These are phyloP conservation scores for Helichrysum umbraculigerum DNA, from an alignment of 129 eudicot genomes.

Conservation along the genomic window DNA sequence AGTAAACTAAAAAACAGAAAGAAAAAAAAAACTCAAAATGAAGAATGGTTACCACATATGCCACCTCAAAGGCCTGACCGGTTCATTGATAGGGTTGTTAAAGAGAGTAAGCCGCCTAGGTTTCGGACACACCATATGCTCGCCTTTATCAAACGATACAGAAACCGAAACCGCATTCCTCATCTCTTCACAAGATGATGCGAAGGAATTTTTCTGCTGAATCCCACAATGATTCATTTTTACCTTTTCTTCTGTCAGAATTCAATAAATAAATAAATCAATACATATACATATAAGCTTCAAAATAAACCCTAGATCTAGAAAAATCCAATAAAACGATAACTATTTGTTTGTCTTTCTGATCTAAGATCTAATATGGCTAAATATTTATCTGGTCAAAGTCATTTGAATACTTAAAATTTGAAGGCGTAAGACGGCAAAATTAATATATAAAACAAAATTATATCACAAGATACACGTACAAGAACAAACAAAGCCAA, in stretches of 20 bases:
- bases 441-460: background rate
- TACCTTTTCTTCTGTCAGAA: no score
- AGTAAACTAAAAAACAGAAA: no score
- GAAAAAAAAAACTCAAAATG: background rate
- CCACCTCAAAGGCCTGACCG: conserved; percentile 58
- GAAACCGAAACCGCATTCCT: conserved; percentile 45
- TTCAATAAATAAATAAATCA: no score
- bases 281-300: no score
- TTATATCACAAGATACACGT: background rate
- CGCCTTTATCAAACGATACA: conserved; percentile 34
- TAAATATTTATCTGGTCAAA: conserved; percentile 21
- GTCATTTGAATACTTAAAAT: conserved; percentile 19
- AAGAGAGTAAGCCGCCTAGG: conserved; percentile 60
- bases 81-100: conserved; percentile 36
- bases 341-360: background rate
- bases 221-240: conserved; percentile 56
- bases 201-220: conserved; percentile 48
- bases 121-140: conserved; percentile 74
- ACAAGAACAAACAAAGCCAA: background rate
- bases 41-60: conserved; percentile 50
- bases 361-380: no score
- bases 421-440: conserved; percentile 26
- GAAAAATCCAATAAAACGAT: background rate
- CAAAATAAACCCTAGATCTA: background rate
- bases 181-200: conserved; percentile 61